phyloP scores from a whole-genome alignment of 2,329 filamentous ascomycete species.

The Colletotrichum salicis region DNA sequence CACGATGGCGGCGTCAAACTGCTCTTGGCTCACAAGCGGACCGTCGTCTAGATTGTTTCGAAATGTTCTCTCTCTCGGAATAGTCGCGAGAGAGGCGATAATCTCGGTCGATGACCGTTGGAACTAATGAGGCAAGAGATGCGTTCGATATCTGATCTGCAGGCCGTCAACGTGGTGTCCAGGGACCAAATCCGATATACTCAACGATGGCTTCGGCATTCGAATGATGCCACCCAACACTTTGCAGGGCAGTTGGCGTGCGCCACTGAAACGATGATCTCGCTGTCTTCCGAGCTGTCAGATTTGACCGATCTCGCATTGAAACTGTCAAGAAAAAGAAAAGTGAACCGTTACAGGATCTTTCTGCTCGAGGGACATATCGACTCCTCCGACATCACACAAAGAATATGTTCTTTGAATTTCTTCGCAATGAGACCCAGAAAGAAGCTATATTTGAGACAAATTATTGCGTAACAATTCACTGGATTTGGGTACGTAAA shows the following conservation, averaged over 20 bases:
- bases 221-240: neutral
- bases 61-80: neutral
- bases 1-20: neutral
- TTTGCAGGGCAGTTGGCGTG: slow-evolving; percentile 9
- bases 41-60: slow-evolving; percentile 4
- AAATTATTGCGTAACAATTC: neutral
- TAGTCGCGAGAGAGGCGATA: neutral
- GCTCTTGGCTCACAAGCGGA: slow-evolving; percentile 8
- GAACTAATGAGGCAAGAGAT: neutral
- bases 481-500: slow-evolving; percentile 1
- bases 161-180: slow-evolving; percentile 6
- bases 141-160: neutral
- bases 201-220: neutral
- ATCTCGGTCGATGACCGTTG: neutral
- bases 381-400: neutral
- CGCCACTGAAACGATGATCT: slow-evolving; percentile 23
- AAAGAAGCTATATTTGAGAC: neutral
- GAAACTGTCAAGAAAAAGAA: neutral
- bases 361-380: neutral
- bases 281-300: neutral
- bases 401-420: neutral
- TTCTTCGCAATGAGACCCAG: neutral
- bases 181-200: neutral
- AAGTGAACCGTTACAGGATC: neutral
- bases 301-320: neutral